These are phyloP conservation scores for Linderina pennispora DNA, from an alignment of 192 early-diverging fungal species.

Conservation along the genomic window DNA sequence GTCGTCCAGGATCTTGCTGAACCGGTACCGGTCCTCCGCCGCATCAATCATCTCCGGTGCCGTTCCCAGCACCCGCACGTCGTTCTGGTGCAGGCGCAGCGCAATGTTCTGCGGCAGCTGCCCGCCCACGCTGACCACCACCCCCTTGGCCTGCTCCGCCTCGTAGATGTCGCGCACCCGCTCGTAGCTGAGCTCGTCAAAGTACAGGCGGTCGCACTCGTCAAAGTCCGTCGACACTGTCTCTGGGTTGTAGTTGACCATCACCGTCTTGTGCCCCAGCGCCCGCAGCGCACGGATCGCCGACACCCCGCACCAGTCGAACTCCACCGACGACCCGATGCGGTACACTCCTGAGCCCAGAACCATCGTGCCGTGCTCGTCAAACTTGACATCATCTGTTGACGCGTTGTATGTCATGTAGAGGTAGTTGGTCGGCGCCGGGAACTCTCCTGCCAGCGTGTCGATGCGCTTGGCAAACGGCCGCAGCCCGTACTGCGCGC, in stretches of 20 bases:
- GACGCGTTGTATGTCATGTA: conserved; percentile 98
- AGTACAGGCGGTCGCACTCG: conserved; percentile 98
- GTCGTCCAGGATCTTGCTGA: conserved; percentile 82
- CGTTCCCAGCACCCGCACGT: conserved; percentile 87
- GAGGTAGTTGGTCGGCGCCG: conserved; percentile 92
- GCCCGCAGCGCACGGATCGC: conserved; percentile 78
- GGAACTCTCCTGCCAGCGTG: conserved; percentile 94
- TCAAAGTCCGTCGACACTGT: conserved; percentile 98
- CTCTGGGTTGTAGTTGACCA: conserved; percentile 99
- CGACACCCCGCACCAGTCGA: conserved; percentile 88
- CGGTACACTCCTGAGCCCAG: conserved; percentile 97
- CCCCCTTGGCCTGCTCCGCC: conserved; percentile 73
- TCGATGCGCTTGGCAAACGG: conserved; percentile 95
- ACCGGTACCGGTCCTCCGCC: conserved; percentile 95
- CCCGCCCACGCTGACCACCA: conserved; percentile 89
- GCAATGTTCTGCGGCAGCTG: conserved; percentile 98
- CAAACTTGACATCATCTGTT: conserved; percentile 77
- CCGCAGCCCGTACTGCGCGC: conserved; percentile 69
- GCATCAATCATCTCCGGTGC: conserved; percentile 84
- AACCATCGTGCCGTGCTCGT: conserved; percentile 90
- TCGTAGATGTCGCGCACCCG: conserved; percentile 96
- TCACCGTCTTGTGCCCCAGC: conserved; percentile 78
- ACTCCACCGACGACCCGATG: conserved; percentile 96
- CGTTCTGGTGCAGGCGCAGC: conserved; percentile 63
- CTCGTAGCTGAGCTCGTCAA: conserved; percentile 92